Evolutionary conservation across 2,329 filamentous ascomycete genomes (phyloP).

Genomic region (Metarhizium humberi): DNA sequence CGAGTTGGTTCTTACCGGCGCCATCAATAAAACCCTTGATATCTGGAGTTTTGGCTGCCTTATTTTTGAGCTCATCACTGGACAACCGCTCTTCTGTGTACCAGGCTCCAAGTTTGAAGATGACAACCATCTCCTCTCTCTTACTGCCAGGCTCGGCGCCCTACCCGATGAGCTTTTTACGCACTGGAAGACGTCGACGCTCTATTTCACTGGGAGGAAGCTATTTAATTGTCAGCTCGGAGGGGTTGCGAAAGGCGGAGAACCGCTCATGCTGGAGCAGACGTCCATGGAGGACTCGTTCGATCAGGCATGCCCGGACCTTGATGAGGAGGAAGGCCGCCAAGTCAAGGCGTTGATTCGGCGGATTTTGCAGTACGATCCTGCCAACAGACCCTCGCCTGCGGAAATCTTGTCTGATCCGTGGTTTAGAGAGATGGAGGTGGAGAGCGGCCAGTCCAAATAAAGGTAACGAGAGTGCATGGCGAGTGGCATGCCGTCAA

Average conservation of each 20-base stretch:
- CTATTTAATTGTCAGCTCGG: conserved; percentile 18
- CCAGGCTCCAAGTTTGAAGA: conserved; percentile 10
- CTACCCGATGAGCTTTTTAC: conserved; percentile 12
- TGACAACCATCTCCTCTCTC: conserved; percentile 14
- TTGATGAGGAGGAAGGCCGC: conserved; percentile 15
- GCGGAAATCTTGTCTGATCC: conserved; percentile 19
- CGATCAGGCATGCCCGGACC: conserved; percentile 13
- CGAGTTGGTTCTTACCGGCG: conserved; percentile 17
- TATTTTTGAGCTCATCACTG: conserved; percentile 20
- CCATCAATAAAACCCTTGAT: conserved; percentile 13
- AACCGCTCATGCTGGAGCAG: conserved; percentile 15
- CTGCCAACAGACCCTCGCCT: conserved; percentile 16
- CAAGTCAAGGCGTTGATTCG: conserved; percentile 18
- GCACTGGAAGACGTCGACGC: conserved; percentile 15
- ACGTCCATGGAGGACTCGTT: conserved; percentile 17
- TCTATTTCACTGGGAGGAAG: conserved; percentile 17
- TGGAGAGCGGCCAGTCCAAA: no score
- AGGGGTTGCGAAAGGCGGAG: conserved; percentile 10
- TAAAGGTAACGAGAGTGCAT: no score
- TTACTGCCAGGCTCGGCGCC: conserved; percentile 12
- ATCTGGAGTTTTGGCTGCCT: conserved; percentile 24
- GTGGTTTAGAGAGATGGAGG: conserved; percentile 13
- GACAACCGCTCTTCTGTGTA: conserved; percentile 18
- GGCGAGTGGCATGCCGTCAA: no score
- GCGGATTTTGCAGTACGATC: conserved; percentile 22